These are phyloP conservation scores for Pythium chondricola DNA, from an alignment of 352 stramenopile genomes.

Conservation along the genomic window DNA sequence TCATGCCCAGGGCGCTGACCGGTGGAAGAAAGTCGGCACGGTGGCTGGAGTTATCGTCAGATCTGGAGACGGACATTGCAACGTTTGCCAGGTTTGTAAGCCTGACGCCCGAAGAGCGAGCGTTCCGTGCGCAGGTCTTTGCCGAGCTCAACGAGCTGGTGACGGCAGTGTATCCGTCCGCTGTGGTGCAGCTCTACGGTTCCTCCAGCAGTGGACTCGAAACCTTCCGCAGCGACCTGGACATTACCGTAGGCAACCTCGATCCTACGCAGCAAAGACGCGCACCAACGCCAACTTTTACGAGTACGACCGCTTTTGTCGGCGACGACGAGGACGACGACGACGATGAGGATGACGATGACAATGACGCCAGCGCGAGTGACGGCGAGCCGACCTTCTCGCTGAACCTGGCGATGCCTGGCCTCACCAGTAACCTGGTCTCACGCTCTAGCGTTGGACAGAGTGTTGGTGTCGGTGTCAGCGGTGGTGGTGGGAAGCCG, in stretches of 20 bases:
- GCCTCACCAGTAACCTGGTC: background rate
- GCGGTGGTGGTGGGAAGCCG: background rate
- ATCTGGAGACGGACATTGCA: conserved; percentile 40
- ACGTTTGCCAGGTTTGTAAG: conserved; percentile 37
- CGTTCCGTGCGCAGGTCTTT: conserved; percentile 33
- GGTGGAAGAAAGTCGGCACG: conserved; percentile 1
- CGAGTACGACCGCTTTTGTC: too few relatives aligned
- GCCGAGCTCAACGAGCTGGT: conserved; percentile 41
- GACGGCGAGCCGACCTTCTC: conserved; percentile 50
- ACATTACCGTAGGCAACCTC: conserved; percentile 64
- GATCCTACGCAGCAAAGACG: conserved; percentile 2
- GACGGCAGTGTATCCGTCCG: conserved; percentile 27
- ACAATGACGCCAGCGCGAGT: background rate
- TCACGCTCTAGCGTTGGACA: too few relatives aligned
- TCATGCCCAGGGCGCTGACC: background rate
- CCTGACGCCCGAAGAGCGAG: conserved; percentile 35
- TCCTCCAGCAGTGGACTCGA: conserved; percentile 66
- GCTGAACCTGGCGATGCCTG: conserved; percentile 41
- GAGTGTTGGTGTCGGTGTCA: too few relatives aligned
- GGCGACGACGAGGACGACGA: background rate
- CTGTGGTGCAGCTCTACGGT: conserved; percentile 55
- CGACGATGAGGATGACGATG: conserved; percentile 2
- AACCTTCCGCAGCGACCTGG: conserved; percentile 70
- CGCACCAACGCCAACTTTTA: too few relatives aligned
- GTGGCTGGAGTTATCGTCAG: conserved; percentile 4